phyloP scores from a whole-genome alignment of 768 basidiomycete genomes.

The Tulasnella sp. region DNA sequence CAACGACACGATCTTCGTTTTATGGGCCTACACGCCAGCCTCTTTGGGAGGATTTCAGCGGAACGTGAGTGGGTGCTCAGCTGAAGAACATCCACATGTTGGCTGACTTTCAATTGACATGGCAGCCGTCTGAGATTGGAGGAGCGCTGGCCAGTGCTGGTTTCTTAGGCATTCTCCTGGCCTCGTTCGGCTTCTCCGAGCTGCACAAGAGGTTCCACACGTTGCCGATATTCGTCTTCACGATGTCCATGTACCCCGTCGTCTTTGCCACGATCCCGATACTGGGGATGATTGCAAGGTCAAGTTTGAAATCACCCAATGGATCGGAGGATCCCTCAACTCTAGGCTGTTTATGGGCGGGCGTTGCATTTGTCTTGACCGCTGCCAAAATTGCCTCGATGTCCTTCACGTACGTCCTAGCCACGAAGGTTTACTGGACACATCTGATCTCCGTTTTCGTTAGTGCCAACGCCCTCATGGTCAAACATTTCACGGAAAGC shows the following conservation, averaged over 20 bases:
- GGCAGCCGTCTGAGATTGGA: background rate
- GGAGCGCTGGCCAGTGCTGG: background rate
- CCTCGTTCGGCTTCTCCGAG: background rate
- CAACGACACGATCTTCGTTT: conserved; percentile 54
- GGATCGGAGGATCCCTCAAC: background rate
- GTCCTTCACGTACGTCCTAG: background rate
- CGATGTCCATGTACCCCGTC: background rate
- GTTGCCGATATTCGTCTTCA: background rate
- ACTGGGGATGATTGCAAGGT: background rate
- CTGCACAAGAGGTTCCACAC: background rate
- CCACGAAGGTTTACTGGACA: background rate
- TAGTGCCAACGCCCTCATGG: background rate
- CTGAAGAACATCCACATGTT: background rate
- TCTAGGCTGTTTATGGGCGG: background rate
- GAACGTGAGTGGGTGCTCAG: background rate
- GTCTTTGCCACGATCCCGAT: background rate
- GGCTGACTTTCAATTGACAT: too few species aligned
- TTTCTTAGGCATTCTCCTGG: background rate
- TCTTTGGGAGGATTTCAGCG: background rate
- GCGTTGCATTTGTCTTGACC: background rate
- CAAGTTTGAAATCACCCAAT: background rate
- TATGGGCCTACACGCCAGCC: conserved; percentile 49
- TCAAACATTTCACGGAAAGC: background rate
- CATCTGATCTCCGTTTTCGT: background rate
- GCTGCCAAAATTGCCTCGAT: background rate